phyloP scores from a whole-genome alignment of 208 protist genomes.

The Kentomonas sorsogonicus region DNA sequence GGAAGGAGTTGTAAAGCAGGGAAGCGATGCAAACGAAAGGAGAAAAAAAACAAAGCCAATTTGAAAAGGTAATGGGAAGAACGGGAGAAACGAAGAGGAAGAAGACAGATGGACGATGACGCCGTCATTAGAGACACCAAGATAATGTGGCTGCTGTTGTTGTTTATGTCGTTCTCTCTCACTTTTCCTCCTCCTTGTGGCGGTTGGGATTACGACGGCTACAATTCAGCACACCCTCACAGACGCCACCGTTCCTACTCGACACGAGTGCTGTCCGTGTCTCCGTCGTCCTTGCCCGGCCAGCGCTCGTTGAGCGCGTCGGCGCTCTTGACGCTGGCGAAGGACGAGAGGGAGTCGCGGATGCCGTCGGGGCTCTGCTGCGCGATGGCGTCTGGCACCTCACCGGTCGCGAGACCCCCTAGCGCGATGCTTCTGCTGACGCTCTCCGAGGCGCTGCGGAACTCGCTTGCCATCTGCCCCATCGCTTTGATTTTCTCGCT shows the following conservation, averaged over 20 bases:
- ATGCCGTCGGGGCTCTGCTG: slow-evolving; percentile 49
- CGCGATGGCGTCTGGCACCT: slow-evolving; percentile 57
- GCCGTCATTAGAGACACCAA: no score
- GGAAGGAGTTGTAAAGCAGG: slow-evolving; percentile 7
- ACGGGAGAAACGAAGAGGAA: slow-evolving; percentile 2
- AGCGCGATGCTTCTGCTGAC: slow-evolving; percentile 59
- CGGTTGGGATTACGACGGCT: no score
- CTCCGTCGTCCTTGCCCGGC: no score
- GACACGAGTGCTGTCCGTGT: no score
- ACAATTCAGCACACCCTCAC: no score
- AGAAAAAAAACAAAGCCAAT: neutral
- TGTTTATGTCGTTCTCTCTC: no score
- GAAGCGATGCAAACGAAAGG: slow-evolving; percentile 8
- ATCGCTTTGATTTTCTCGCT: slow-evolving; percentile 61
- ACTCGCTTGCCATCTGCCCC: slow-evolving; percentile 48
- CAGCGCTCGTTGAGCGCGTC: slow-evolving; percentile 69
- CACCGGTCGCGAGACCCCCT: slow-evolving; percentile 55
- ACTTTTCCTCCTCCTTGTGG: no score
- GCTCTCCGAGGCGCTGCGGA: slow-evolving; percentile 44
- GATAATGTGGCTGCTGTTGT: no score
- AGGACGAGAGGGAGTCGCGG: slow-evolving; percentile 40
- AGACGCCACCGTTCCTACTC: no score
- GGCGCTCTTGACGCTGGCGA: slow-evolving; percentile 52
- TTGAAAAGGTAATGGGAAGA: neutral
- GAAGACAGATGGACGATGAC: neutral